Evolutionary conservation across 139 green algal species (phyloP).

Genomic region (Pleodorina starrii): DNA sequence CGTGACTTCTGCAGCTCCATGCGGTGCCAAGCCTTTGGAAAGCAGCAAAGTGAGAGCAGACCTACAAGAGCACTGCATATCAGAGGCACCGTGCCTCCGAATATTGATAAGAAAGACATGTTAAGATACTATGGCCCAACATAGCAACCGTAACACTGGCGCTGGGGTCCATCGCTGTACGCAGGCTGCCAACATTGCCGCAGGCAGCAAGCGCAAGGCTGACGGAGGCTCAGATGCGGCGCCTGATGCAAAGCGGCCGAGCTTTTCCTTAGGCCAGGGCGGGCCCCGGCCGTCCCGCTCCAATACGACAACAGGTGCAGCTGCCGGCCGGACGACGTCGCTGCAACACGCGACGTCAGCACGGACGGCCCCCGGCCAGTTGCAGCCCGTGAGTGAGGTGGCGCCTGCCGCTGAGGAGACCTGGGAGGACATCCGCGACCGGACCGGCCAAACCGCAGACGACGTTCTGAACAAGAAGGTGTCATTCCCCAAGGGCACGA

Average conservation of each 20-base stretch:
- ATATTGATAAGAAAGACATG: too few relatives aligned
- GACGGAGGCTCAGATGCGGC: conserved; percentile 21
- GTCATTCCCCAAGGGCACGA: conserved; percentile 65
- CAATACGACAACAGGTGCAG: conserved; percentile 6
- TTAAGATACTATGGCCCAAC: too few relatives aligned
- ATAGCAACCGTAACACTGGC: too few relatives aligned
- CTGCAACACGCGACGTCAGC: not conserved
- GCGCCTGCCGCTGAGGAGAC: conserved; percentile 53
- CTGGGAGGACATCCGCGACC: conserved; percentile 67
- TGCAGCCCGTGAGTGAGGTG: not conserved
- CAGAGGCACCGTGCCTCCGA: too few relatives aligned
- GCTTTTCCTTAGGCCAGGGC: not conserved
- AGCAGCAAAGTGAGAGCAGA: not conserved
- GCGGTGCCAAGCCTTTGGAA: not conserved
- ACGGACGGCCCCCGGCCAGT: conserved; percentile 6
- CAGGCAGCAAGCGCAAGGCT: conserved; percentile 54
- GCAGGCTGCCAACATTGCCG: not conserved
- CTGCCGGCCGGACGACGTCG: not conserved
- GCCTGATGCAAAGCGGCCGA: conserved; percentile 56
- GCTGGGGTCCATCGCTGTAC: not conserved
- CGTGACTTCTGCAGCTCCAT: not conserved
- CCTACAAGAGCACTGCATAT: too few relatives aligned
- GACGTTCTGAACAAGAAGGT: conserved; percentile 63
- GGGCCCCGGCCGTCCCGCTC: not conserved
- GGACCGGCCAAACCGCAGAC: conserved; percentile 49